A percentile compares a stretch with the other conserved stretches of the same genome.
Conservation (phyloP, 2,329 filamentous ascomycete genomes). For the Huntiella savannae region DNA sequence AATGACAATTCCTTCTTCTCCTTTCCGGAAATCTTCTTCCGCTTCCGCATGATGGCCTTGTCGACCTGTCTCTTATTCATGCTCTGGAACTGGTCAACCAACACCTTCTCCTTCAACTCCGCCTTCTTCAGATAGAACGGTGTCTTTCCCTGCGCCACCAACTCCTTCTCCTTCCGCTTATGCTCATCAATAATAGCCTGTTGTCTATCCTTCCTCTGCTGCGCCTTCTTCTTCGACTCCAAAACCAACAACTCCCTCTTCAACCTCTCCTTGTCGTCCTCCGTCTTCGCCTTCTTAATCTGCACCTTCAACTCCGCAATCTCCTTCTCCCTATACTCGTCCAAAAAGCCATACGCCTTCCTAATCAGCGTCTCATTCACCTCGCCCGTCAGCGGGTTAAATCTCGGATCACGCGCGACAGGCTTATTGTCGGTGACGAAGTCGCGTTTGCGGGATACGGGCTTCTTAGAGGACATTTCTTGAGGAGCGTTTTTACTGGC, state of each 20-base stretch:
- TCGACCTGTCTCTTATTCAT: conserved; percentile 78
- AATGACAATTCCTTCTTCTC: conserved; percentile 56
- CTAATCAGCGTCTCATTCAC: conserved; percentile 39
- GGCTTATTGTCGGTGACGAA: conserved; percentile 32
- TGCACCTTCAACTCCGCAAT: conserved; percentile 52
- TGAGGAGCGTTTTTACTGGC: conserved; percentile 71
- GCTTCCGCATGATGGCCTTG: conserved; percentile 63
- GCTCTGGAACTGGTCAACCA: conserved; percentile 59
- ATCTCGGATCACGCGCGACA: conserved; percentile 69
- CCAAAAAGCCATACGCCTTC: conserved; percentile 70
- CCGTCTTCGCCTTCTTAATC: conserved; percentile 46
- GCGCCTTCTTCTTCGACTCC: conserved; percentile 57
- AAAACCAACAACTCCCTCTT: conserved; percentile 59
- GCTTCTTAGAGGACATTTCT: conserved; percentile 62
- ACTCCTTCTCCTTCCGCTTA: conserved; percentile 62
- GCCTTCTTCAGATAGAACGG: conserved; percentile 87
- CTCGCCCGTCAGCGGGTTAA: conserved; percentile 43
- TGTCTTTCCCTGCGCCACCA: conserved; percentile 71
- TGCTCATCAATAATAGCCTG: conserved; percentile 55
- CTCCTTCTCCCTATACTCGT: conserved; percentile 71
- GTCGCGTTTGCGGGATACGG: conserved; percentile 63
- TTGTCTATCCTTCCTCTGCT: conserved; percentile 49
- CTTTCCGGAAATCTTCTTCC: conserved; percentile 75
- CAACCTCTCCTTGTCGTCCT: conserved; percentile 45
- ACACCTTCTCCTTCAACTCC: conserved; percentile 72